phyloP scores from a whole-genome alignment of 768 basidiomycete genomes.

The Rhodotorula taiwanensis region DNA sequence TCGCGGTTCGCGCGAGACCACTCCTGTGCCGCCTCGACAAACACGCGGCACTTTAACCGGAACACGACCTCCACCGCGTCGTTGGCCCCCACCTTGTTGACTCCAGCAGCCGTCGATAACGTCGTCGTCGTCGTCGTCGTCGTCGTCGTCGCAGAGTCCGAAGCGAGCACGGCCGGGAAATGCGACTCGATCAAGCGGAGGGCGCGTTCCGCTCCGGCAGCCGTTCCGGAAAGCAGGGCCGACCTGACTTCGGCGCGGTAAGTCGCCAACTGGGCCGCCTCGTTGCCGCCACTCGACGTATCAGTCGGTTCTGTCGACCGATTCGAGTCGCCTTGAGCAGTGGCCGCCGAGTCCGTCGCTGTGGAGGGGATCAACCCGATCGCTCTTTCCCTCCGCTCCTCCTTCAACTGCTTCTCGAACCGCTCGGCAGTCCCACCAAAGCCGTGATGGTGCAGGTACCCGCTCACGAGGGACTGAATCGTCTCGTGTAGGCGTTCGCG shows the following conservation, averaged over 20 bases:
- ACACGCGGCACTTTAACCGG: conserved; percentile 74
- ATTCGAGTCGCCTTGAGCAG: no score
- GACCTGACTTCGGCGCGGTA: conserved; percentile 62
- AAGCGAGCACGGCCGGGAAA: conserved; percentile 61
- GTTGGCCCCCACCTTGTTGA: no score
- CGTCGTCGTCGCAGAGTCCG: no score
- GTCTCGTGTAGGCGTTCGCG: no score
- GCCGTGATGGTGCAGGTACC: no score
- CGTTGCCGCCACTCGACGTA: neutral
- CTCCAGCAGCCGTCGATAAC: no score
- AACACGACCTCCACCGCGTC: conserved; percentile 73
- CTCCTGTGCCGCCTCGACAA: conserved; percentile 71
- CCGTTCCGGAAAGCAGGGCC: conserved; percentile 61
- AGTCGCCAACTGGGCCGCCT: no score
- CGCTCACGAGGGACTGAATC: no score
- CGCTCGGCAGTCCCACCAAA: conserved; percentile 53
- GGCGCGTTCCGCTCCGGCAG: conserved; percentile 53
- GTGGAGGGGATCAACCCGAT: neutral
- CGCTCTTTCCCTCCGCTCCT: conserved; percentile 19
- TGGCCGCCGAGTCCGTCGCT: neutral
- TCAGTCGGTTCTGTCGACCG: no score
- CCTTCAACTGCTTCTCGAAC: conserved; percentile 53
- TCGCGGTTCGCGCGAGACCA: conserved; percentile 52
- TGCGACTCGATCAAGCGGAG: conserved; percentile 54
- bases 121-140: no score